These are phyloP conservation scores for Dactylellina cionopaga DNA, from an alignment of 2,329 filamentous ascomycete genomes.

Conservation along the genomic window DNA sequence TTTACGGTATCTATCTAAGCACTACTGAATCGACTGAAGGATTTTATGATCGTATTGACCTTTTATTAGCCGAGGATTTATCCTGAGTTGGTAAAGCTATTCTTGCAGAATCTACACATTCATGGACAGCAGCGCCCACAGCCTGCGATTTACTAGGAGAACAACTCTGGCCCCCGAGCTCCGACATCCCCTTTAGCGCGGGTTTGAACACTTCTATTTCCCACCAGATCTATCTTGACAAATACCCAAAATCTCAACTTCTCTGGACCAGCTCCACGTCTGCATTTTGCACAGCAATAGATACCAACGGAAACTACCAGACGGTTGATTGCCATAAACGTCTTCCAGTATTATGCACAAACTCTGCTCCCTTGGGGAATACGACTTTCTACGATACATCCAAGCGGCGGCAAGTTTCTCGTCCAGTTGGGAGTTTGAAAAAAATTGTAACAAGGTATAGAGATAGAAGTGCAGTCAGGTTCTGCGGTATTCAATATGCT, in stretches of 20 bases:
- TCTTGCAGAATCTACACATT: slow-evolving; percentile 29
- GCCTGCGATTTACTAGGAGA: slow-evolving; percentile 20
- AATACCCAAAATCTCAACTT: slow-evolving; percentile 54
- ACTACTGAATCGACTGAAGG: background rate
- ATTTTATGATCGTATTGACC: background rate
- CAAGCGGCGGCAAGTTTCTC: slow-evolving; percentile 60
- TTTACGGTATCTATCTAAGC: slow-evolving; percentile 1
- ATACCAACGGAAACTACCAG: slow-evolving; percentile 56
- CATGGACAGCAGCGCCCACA: slow-evolving; percentile 2
- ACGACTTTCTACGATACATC: slow-evolving; percentile 59
- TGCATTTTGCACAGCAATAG: slow-evolving; percentile 56
- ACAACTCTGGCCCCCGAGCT: slow-evolving; percentile 8
- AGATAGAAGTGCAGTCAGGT: slow-evolving; percentile 65
- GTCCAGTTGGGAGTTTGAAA: slow-evolving; percentile 61
- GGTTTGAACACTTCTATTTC: slow-evolving; percentile 56
- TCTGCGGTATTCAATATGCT: slow-evolving; percentile 65
- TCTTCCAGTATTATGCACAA: slow-evolving; percentile 62
- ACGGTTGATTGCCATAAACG: slow-evolving; percentile 33
- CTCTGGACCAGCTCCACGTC: slow-evolving; percentile 62
- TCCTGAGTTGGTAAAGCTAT: slow-evolving; percentile 6
- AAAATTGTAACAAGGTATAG: slow-evolving; percentile 60
- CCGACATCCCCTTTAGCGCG: slow-evolving; percentile 3
- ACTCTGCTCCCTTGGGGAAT: slow-evolving; percentile 63
- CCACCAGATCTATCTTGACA: slow-evolving; percentile 60
- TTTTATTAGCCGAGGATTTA: slow-evolving; percentile 4